Evolutionary conservation across 2,329 filamentous ascomycete species (phyloP), one percentile per base, ranked within the genome.

Genomic region (Metarhizium guizhouense): DNA sequence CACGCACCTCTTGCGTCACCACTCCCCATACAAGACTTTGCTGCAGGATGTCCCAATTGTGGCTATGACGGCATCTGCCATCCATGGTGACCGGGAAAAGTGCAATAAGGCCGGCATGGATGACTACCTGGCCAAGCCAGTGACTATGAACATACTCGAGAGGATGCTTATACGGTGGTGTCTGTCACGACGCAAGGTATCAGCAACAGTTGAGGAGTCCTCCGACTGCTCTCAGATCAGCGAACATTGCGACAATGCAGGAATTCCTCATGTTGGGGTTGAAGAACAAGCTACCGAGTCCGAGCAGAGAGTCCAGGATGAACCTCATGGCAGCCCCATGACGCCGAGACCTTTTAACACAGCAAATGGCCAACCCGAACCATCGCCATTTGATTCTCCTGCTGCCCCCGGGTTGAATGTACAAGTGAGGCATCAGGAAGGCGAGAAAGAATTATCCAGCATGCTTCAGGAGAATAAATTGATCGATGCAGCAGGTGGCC

Each of bases 21-120:
- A 88, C 60, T 65, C 78, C 2, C 84, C 86, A 0, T 90, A 87
- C 69, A 83, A 79, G 45, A 64, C 73, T 2, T 78, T 80, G 53
- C 74, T 83, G 4, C 75, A 78, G 54, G 75, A 84, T 47, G 84
- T 89, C 5, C 87, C 87, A 0, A 89, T 91, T 52, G 84, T 91
- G 42, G 87, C 87, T n/a, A 89, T 91, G 85, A 91, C 87, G 0
- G 88, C 87, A 4, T 88, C 84, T 4, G 87, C 87, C 0, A 90
- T 90, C 45, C 85, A 89, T 65, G 87, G 87, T 4, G 87, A 91
- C 63, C 76, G 80, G 51, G 87, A 90, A 65, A 90, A 89, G 65
- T 90, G 87, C 65, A 80, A 81, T 57, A 79, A 78, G 58, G 85
- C 86, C 8, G 87, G 87, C 36, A 90, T 90, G 87, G 86, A 90